These are phyloP conservation scores for Dillenia turbinata DNA, from an alignment of 164 flowering plant species.

Conservation along the genomic window DNA sequence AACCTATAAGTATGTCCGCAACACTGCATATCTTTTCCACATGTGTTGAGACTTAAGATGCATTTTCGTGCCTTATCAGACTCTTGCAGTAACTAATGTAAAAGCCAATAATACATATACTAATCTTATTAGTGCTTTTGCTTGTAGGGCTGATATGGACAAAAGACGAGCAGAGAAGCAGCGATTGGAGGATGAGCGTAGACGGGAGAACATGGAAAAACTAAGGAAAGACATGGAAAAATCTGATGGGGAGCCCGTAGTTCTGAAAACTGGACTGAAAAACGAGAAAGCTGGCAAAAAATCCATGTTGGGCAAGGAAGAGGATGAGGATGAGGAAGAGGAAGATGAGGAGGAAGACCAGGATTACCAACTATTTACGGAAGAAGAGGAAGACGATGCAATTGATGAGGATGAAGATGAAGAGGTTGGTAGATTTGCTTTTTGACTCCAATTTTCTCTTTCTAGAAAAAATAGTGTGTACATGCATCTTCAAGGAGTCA, in stretches of 20 bases:
- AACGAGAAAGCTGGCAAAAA: constrained; percentile 25
- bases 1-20: constrained; percentile 57
- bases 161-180: constrained; percentile 83
- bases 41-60: no score
- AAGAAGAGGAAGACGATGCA: constrained; percentile 43
- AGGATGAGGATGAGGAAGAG: constrained; percentile 50
- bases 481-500: no score
- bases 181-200: constrained; percentile 71
- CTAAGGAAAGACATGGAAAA: constrained; percentile 83
- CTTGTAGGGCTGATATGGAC: constrained; percentile 81
- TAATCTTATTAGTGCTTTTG: background rate
- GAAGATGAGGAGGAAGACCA: constrained; percentile 48
- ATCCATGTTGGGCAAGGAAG: constrained; percentile 35
- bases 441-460: constrained; percentile 11
- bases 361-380: constrained; percentile 23
- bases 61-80: background rate
- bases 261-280: constrained; percentile 84
- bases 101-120: background rate
- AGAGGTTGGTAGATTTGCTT: constrained; percentile 44
- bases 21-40: background rate
- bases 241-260: constrained; percentile 66
- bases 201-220: constrained; percentile 71
- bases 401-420: constrained; percentile 70
- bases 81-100: background rate
- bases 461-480: no score